Percentiles rank a stretch among this genome's conserved stretches.
phyloP scores from a whole-genome alignment of 495 filamentous ascomycete genomes.

The Hyaloscypha finlandica region DNA sequence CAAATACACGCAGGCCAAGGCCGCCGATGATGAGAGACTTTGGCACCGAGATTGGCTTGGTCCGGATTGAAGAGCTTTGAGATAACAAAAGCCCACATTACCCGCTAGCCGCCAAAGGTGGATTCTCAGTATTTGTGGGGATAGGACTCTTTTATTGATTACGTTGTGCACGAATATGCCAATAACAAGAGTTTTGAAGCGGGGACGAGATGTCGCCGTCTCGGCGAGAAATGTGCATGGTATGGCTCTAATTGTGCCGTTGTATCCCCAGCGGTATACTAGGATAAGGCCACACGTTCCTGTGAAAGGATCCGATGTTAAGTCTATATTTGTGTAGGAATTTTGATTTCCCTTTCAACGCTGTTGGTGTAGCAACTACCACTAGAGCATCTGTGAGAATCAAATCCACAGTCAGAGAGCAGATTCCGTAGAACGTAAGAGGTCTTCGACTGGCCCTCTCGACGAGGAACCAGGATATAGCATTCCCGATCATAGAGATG shows the following conservation, averaged over 20 bases:
- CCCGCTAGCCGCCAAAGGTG: too few relatives aligned
- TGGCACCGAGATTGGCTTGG: slow-evolving; percentile 34
- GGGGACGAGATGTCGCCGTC: slow-evolving; percentile 33
- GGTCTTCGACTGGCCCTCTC: slow-evolving; percentile 36
- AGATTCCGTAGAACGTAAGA: slow-evolving; percentile 33
- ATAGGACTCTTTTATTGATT: slow-evolving; percentile 15
- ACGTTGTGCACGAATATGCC: slow-evolving; percentile 35
- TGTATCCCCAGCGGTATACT: background rate
- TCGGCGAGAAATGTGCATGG: slow-evolving; percentile 38
- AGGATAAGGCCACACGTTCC: slow-evolving; percentile 28
- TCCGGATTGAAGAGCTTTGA: slow-evolving; percentile 37
- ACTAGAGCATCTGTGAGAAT: slow-evolving; percentile 35
- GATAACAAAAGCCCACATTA: slow-evolving; percentile 37
- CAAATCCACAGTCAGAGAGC: slow-evolving; percentile 33
- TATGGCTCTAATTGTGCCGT: slow-evolving; percentile 37
- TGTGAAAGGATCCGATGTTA: background rate
- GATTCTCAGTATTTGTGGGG: too few relatives aligned
- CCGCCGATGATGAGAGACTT: slow-evolving; percentile 34
- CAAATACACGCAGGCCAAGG: slow-evolving; percentile 50
- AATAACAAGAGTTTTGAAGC: slow-evolving; percentile 39
- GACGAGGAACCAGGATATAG: slow-evolving; percentile 37
- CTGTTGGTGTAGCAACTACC: slow-evolving; percentile 24
- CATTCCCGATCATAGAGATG: slow-evolving; percentile 36
- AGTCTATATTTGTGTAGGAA: slow-evolving; percentile 36
- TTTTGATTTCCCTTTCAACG: slow-evolving; percentile 30